phyloP scores from a whole-genome alignment of 1,139 yeast genomes.

The Zygoascus hellenicus region DNA sequence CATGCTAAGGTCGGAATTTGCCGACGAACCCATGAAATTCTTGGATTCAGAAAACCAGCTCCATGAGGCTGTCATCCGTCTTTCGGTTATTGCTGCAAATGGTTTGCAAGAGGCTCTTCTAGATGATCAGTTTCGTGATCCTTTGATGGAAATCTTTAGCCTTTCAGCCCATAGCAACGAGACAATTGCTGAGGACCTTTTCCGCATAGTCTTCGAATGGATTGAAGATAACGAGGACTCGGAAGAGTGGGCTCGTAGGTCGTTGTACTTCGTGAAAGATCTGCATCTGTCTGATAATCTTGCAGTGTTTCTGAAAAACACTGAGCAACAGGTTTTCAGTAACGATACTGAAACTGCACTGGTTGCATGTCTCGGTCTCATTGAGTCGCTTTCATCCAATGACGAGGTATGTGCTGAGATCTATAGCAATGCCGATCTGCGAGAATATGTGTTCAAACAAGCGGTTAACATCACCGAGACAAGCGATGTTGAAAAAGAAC shows the following conservation, averaged over 20 bases:
- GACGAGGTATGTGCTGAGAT: background rate
- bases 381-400: slow-evolving; percentile 2
- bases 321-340: too few species aligned
- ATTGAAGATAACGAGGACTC: slow-evolving; percentile 22
- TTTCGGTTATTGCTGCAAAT: slow-evolving; percentile 23
- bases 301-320: too few species aligned
- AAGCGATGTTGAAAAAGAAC: background rate
- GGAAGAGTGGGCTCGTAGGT: slow-evolving; percentile 10
- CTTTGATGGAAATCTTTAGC: slow-evolving; percentile 5
- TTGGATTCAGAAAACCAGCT: slow-evolving; percentile 30
- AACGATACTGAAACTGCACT: too few species aligned
- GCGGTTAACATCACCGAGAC: background rate
- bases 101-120: background rate
- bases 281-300: too few species aligned
- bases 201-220: slow-evolving; percentile 27
- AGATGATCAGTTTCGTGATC: background rate
- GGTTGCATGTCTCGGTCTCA: background rate
- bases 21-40: slow-evolving; percentile 34
- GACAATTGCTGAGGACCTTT: slow-evolving; percentile 29
- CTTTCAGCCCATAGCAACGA: slow-evolving; percentile 30
- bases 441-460: background rate
- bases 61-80: slow-evolving; percentile 29
- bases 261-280: too few species aligned
- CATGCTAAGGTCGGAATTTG: slow-evolving; percentile 28
- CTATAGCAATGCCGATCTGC: background rate